These are phyloP conservation scores for Colletotrichum higginsianum DNA, from an alignment of 2,329 filamentous ascomycete genomes.

Conservation along the genomic window DNA sequence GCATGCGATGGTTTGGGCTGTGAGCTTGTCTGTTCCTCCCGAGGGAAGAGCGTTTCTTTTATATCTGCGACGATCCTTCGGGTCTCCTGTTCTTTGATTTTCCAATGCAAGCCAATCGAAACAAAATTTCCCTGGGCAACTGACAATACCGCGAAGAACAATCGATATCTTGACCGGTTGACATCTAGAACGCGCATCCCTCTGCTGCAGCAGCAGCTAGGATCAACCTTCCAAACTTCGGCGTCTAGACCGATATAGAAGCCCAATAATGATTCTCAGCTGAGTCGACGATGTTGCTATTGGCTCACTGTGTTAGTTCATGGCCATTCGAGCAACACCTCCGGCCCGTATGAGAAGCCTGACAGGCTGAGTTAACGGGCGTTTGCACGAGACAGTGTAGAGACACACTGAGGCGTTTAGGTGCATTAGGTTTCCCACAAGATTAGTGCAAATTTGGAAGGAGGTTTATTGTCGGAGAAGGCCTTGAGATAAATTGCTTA, in stretches of 20 bases:
- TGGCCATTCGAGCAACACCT: not conserved
- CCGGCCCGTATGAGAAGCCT: not conserved
- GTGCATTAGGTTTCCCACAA: constrained; percentile 17
- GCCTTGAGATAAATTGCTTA: constrained; percentile 6
- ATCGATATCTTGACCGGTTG: not conserved
- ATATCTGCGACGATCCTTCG: not conserved
- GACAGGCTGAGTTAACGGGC: not conserved
- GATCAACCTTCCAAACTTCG: not conserved
- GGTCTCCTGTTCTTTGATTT: not conserved
- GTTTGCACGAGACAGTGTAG: constrained; percentile 4
- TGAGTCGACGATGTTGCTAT: not conserved
- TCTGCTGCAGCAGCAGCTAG: not conserved
- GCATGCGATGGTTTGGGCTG: not conserved
- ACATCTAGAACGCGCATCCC: not conserved
- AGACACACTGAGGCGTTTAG: not conserved
- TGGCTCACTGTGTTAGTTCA: not conserved
- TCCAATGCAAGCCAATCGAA: not conserved
- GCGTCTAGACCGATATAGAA: constrained; percentile 5
- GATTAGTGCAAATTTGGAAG: constrained; percentile 11
- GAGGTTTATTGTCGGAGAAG: not conserved
- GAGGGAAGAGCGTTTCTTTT: not conserved
- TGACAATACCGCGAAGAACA: not conserved
- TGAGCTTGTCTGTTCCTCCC: not conserved
- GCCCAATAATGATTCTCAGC: not conserved
- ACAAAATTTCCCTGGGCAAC: not conserved